Conservation (phyloP, 2,329 filamentous ascomycete genomes). For the Shiraia bambusicola region DNA sequence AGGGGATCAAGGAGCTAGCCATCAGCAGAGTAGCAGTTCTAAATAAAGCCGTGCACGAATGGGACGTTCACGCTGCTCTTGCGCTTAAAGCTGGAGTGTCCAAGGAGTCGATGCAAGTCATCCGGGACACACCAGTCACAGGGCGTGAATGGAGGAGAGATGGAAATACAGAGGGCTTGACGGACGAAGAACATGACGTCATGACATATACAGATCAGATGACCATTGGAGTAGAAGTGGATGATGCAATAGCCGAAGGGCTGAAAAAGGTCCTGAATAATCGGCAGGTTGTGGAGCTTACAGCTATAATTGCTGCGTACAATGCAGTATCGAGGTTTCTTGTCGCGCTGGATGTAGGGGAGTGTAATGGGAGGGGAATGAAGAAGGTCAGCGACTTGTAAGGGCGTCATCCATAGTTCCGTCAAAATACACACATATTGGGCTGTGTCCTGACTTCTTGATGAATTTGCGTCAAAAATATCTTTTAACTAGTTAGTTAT, state of each 20-base stretch:
- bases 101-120: conserved; percentile 57
- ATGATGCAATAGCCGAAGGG: conserved; percentile 64
- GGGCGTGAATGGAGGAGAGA: conserved; percentile 16
- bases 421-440: neutral
- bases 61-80: conserved; percentile 72
- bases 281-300: conserved; percentile 76
- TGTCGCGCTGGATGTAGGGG: conserved; percentile 71
- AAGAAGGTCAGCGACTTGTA: conserved; percentile 34
- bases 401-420: neutral
- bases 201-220: conserved; percentile 79
- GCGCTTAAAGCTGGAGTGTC: conserved; percentile 63
- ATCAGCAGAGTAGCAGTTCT: conserved; percentile 81
- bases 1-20: conserved; percentile 68
- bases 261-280: conserved; percentile 65
- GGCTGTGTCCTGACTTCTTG: neutral
- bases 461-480: too few species aligned
- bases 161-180: conserved; percentile 42
- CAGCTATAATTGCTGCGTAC: conserved; percentile 75
- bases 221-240: conserved; percentile 72
- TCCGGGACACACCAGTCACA: conserved; percentile 28
- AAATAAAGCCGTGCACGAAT: conserved; percentile 84
- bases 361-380: conserved; percentile 43
- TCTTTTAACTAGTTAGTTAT: too few species aligned
- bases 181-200: conserved; percentile 62
- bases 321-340: conserved; percentile 84